These are phyloP conservation scores for Petunia hybrid DNA, from an alignment of 305 asterid genomes.

Conservation along the genomic window DNA sequence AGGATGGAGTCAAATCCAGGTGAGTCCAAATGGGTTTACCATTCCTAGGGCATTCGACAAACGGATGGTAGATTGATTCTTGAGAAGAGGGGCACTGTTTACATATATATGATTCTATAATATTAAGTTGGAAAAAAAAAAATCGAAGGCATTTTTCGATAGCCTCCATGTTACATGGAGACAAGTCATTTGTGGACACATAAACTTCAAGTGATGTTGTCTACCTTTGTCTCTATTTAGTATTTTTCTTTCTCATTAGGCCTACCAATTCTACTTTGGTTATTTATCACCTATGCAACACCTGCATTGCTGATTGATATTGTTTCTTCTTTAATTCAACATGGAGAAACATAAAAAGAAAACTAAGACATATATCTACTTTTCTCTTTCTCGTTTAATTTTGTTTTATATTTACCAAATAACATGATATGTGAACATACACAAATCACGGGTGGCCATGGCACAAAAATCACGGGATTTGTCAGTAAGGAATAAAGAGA, in stretches of 20 bases:
- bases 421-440: not conserved
- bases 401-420: not conserved
- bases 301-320: not conserved
- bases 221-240: constrained; percentile 26
- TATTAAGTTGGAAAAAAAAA: not conserved
- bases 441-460: no score
- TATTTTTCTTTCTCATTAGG: constrained; percentile 23
- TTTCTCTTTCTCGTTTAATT: not conserved
- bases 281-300: not conserved
- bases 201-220: not conserved
- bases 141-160: not conserved
- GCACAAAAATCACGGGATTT: no score
- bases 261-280: constrained; percentile 1
- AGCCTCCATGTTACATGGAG: constrained; percentile 6
- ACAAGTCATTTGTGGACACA: not conserved
- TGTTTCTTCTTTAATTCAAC: not conserved
- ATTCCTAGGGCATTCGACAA: no score
- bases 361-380: not conserved
- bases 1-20: no score
- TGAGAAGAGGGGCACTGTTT: no score
- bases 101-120: no score
- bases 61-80: no score
- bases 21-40: no score
- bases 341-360: not conserved
- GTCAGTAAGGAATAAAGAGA: no score